phyloP scores from a whole-genome alignment of 345 rosid genomes.

The Eucalyptus pauciflora region DNA sequence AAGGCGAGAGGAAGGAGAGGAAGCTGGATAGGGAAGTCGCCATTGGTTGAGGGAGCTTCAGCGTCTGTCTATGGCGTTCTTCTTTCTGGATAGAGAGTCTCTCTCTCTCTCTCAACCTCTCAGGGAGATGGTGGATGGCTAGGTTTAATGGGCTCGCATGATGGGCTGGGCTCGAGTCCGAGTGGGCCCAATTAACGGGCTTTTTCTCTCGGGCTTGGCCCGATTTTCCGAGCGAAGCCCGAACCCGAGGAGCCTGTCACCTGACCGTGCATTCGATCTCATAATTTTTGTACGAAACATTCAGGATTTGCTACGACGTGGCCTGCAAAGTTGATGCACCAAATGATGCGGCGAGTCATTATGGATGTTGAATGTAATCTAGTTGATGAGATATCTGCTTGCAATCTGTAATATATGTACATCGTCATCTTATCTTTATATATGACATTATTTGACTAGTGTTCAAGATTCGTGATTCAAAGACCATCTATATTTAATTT shows the following conservation, averaged over 20 bases:
- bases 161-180: not conserved
- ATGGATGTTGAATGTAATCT: not conserved
- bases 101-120: not conserved
- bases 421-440: not conserved
- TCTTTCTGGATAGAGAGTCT: not conserved
- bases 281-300: not conserved
- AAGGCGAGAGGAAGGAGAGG: slow-evolving; percentile 48
- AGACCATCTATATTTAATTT: accelerated
- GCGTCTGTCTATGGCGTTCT: not conserved
- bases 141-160: not conserved
- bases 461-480: not conserved
- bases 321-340: not conserved
- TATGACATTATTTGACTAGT: accelerated
- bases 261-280: not conserved
- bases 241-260: not conserved
- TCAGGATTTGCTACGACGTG: not conserved
- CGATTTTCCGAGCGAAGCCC: not conserved
- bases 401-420: not conserved
- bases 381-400: not conserved
- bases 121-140: not conserved
- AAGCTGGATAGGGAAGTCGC: slow-evolving; percentile 59
- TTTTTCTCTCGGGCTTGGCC: not conserved
- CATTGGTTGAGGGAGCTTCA: slow-evolving; percentile 15
- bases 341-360: not conserved
- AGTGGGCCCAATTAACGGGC: not conserved